These are phyloP conservation scores for Acanthamoeba culbertsoni DNA, from an alignment of 208 protist genomes.

Conservation along the genomic window DNA sequence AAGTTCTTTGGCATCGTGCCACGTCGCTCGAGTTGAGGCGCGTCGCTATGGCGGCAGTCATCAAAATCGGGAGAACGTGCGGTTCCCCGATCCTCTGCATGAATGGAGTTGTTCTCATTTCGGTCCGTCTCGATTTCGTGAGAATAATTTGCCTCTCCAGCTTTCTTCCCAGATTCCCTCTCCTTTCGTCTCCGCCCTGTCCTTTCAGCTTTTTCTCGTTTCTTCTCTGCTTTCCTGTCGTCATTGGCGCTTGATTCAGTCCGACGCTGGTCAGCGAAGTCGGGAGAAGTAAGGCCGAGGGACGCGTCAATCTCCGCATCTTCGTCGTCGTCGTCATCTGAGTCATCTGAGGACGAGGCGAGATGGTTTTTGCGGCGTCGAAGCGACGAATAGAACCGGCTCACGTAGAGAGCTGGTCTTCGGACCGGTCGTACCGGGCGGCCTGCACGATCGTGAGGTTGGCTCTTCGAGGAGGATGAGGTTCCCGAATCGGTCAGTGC, in stretches of 20 bases:
- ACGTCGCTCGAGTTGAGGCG: not conserved
- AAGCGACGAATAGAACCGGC: not conserved
- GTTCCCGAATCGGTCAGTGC: not conserved
- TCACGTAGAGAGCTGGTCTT: not conserved
- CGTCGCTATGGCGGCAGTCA: not conserved
- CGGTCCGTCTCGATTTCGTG: not conserved
- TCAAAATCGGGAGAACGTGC: too few species aligned
- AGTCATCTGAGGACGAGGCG: not conserved
- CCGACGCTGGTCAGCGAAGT: too few species aligned
- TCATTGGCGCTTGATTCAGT: not conserved
- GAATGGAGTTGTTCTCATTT: not conserved
- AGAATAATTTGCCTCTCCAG: too few species aligned
- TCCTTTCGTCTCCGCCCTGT: not conserved
- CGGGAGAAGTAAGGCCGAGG: too few species aligned
- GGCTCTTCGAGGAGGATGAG: not conserved
- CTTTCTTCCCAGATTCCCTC: not conserved
- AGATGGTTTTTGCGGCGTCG: not conserved
- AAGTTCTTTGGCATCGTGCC: conserved; percentile 31
- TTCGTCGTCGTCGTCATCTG: not conserved
- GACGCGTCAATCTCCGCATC: too few species aligned
- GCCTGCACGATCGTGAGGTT: too few species aligned
- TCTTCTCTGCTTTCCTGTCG: not conserved
- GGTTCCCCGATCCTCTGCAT: not conserved
- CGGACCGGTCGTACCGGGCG: not conserved
- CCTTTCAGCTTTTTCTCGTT: not conserved